Evolutionary conservation across 495 filamentous ascomycete genomes (phyloP).

Genomic region (Xylaria curta): DNA sequence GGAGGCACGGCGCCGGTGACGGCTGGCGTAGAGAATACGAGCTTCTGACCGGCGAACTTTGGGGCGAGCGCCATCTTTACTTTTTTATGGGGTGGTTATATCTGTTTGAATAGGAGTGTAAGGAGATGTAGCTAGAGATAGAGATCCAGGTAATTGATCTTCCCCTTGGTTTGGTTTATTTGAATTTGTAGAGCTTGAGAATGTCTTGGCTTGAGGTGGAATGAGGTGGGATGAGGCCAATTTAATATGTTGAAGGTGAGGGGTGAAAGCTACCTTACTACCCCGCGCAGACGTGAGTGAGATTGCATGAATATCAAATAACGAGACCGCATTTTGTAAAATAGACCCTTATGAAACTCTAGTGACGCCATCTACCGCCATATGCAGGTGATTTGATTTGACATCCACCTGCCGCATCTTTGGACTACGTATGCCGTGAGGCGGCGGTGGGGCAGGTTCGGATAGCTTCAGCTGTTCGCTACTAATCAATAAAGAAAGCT

Average conservation of each 20-base stretch:
- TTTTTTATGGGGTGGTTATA: background rate
- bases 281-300: conserved; percentile 1
- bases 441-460: background rate
- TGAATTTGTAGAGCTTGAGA: background rate
- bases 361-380: conserved; percentile 27
- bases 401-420: conserved; percentile 15
- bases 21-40: conserved; percentile 46
- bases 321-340: conserved; percentile 2
- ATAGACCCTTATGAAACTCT: conserved; percentile 4
- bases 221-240: background rate
- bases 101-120: background rate
- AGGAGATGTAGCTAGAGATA: background rate
- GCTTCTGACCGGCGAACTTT: conserved; percentile 75
- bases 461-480: background rate
- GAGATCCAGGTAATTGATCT: too few relatives aligned
- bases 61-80: conserved; percentile 74
- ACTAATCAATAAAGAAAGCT: background rate
- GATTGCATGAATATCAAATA: conserved; percentile 18
- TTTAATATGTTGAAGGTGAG: background rate
- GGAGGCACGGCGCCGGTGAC: conserved; percentile 47
- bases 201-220: background rate
- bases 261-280: background rate
- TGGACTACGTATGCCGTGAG: background rate
- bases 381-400: conserved; percentile 23
- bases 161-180: too few relatives aligned